phyloP scores from a whole-genome alignment of 306 rosid species.

The Pterocarpus macrocarpus region DNA sequence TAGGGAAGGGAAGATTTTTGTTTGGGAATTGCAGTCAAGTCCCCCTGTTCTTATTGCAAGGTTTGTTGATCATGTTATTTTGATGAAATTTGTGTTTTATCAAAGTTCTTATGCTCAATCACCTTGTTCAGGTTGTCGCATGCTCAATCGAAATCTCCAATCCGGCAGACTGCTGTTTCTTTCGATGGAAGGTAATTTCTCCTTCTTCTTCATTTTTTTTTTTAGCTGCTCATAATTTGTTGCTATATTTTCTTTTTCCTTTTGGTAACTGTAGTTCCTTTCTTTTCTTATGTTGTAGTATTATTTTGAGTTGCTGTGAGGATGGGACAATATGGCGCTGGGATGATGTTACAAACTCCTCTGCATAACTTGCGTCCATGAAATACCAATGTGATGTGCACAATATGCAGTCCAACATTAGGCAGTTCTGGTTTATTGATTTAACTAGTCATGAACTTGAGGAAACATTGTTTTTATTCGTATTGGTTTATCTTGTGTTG shows the following conservation, averaged over 20 bases:
- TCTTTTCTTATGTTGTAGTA: constrained; percentile 61
- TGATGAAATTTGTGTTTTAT: constrained; percentile 11
- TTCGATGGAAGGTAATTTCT: constrained; percentile 87
- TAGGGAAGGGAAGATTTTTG: constrained; percentile 86
- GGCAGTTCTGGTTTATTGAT: constrained; percentile 23
- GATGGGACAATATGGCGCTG: constrained; percentile 99
- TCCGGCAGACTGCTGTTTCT: constrained; percentile 94
- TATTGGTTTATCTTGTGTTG: not conserved
- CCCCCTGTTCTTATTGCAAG: constrained; percentile 85
- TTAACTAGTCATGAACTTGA: constrained; percentile 14
- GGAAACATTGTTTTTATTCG: not conserved
- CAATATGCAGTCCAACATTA: constrained; percentile 10
- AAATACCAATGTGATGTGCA: constrained; percentile 1
- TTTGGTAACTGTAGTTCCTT: not conserved
- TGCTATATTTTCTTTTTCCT: not conserved
- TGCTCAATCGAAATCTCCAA: constrained; percentile 85
- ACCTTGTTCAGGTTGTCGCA: constrained; percentile 71
- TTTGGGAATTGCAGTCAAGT: constrained; percentile 96
- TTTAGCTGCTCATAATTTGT: constrained; percentile 9
- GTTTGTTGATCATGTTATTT: constrained; percentile 49
- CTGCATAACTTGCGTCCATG: constrained; percentile 28
- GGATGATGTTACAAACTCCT: constrained; percentile 64
- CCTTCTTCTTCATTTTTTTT: constrained; percentile 11
- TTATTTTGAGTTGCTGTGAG: constrained; percentile 88
- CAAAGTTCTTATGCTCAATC: constrained; percentile 15